Conservation (phyloP, 2,329 filamentous ascomycete species). For the Graphium sp. region DNA sequence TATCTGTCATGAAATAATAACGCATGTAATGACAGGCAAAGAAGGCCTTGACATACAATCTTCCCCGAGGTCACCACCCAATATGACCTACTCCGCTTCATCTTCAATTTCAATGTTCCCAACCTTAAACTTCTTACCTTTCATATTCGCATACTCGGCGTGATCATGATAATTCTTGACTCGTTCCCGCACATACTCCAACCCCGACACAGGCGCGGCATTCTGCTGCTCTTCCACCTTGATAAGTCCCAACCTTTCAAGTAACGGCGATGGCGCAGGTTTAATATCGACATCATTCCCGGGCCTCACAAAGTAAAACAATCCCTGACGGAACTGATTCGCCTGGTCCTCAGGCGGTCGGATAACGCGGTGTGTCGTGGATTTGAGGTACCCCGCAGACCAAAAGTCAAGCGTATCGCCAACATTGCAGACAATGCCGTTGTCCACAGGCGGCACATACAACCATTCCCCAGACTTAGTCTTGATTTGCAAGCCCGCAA, state of each 20-base stretch:
- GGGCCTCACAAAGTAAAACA: constrained; percentile 19
- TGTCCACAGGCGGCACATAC: constrained; percentile 23
- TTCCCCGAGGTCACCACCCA: too few relatives aligned
- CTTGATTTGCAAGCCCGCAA: constrained; percentile 33
- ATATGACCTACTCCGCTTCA: constrained; percentile 12
- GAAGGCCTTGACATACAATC: too few relatives aligned
- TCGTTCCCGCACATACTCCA: constrained; percentile 21
- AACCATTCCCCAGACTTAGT: constrained; percentile 19
- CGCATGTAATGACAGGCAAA: too few relatives aligned
- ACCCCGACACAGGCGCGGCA: constrained; percentile 14
- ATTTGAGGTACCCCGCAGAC: constrained; percentile 14
- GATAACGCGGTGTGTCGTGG: constrained; percentile 17
- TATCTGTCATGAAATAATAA: too few relatives aligned
- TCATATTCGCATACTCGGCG: constrained; percentile 18
- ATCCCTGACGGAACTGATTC: constrained; percentile 12
- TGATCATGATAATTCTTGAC: constrained; percentile 22
- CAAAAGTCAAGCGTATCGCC: constrained; percentile 14
- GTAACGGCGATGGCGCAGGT: constrained; percentile 12
- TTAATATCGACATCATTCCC: constrained; percentile 13
- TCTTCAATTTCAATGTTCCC: constrained; percentile 21
- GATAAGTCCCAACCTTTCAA: constrained; percentile 11
- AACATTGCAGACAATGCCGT: constrained; percentile 26
- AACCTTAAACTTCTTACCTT: constrained; percentile 19
- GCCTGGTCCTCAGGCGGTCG: constrained; percentile 16
- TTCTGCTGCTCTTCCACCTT: constrained; percentile 9